Conservation (phyloP, 306 rosid species). For the Alnus rubra region DNA sequence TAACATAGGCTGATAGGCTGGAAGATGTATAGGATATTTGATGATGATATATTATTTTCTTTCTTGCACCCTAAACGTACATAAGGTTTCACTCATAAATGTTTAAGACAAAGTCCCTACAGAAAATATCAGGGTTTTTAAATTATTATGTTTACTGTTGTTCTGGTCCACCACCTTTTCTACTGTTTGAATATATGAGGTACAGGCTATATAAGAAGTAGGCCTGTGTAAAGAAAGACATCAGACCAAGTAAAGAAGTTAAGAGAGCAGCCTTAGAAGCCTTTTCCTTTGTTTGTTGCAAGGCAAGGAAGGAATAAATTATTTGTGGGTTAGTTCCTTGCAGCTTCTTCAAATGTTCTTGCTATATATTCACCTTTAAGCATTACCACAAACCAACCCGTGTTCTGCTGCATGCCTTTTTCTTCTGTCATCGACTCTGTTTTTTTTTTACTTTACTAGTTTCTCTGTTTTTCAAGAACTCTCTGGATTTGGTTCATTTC, state of each 20-base stretch:
- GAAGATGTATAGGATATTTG: background rate
- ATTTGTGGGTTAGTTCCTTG: conserved; percentile 43
- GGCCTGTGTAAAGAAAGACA: conserved; percentile 32
- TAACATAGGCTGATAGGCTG: background rate
- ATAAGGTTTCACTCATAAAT: too few relatives aligned
- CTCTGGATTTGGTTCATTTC: conserved; percentile 14
- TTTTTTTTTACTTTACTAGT: conserved; percentile 7
- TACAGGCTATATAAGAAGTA: conserved; percentile 52
- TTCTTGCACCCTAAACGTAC: conserved; percentile 19
- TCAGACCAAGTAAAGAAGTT: conserved; percentile 38
- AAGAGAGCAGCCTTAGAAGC: conserved; percentile 34
- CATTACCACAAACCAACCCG: conserved; percentile 24
- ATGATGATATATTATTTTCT: background rate
- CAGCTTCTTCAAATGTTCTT: conserved; percentile 43
- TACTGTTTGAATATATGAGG: conserved; percentile 46
- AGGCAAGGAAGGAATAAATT: conserved; percentile 64
- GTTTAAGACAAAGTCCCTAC: background rate
- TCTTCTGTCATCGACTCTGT: conserved; percentile 9
- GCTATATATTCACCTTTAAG: conserved; percentile 19
- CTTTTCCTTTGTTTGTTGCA: conserved; percentile 31
- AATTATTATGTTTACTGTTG: conserved; percentile 25
- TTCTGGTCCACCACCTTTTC: conserved; percentile 40
- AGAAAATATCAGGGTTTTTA: conserved; percentile 5
- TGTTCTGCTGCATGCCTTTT: conserved; percentile 13
- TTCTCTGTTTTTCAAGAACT: background rate